A percentile compares a stretch with the other conserved stretches of the same genome.
Conservation (phyloP, 2,329 filamentous ascomycete genomes). For the Leptosphaerulina australis region DNA sequence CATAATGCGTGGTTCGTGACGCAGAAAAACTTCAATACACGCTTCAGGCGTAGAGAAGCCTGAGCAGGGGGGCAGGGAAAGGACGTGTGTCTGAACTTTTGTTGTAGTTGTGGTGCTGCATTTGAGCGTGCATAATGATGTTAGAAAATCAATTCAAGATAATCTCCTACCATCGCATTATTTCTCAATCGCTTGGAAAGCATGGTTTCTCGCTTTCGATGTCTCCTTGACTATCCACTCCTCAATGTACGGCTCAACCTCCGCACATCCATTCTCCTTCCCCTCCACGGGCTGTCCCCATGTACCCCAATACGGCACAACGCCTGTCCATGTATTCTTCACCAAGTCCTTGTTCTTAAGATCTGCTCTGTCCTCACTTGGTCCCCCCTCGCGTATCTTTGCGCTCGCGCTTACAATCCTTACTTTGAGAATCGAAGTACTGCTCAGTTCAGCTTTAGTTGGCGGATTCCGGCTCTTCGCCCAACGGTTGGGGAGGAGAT, state of each 20-base stretch:
- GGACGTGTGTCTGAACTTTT: no score
- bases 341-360: conserved; percentile 34
- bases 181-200: conserved; percentile 35
- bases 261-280: conserved; percentile 52
- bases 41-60: conserved; percentile 45
- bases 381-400: conserved; percentile 43
- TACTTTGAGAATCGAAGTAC: conserved; percentile 39
- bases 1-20: conserved; percentile 62
- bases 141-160: no score
- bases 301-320: conserved; percentile 43
- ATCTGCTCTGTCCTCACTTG: conserved; percentile 44
- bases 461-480: conserved; percentile 39
- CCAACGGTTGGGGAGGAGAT: conserved; percentile 42
- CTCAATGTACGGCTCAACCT: conserved; percentile 67
- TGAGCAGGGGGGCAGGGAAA: not conserved
- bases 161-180: no score
- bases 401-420: conserved; percentile 39
- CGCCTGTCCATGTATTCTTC: conserved; percentile 42
- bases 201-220: conserved; percentile 24
- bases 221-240: conserved; percentile 44
- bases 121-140: no score
- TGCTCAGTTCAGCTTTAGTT: conserved; percentile 35
- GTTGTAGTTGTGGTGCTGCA: no score
- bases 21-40: conserved; percentile 53
- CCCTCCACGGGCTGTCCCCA: conserved; percentile 43